Evolutionary conservation across 306 rosid species (phyloP).

Genomic region (Medicago ruthenica): DNA sequence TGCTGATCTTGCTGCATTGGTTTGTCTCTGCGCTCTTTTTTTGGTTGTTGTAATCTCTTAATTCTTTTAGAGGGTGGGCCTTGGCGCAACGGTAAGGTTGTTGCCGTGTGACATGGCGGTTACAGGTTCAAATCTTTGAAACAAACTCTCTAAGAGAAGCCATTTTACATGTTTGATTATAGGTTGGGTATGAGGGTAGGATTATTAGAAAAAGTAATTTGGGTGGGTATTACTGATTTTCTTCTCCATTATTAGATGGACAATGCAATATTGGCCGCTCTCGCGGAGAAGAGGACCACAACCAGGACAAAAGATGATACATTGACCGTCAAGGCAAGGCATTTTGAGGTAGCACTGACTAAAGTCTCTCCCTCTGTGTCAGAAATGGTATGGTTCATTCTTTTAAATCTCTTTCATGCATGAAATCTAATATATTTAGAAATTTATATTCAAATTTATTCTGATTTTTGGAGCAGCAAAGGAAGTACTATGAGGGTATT

Average conservation of each 20-base stretch:
- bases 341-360: not conserved
- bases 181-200: not conserved
- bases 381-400: not conserved
- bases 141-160: too few relatives aligned
- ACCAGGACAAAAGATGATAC: not conserved
- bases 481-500: not conserved
- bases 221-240: not conserved
- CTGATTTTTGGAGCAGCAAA: not conserved
- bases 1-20: conserved; percentile 14
- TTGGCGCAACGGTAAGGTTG: too few relatives aligned
- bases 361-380: conserved; percentile 12
- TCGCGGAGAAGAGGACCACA: not conserved
- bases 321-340: not conserved
- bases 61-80: too few relatives aligned
- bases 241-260: not conserved
- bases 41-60: too few relatives aligned
- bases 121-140: too few relatives aligned
- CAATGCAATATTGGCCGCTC: not conserved
- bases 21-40: not conserved
- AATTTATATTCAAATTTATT: not conserved
- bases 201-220: not conserved
- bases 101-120: too few relatives aligned
- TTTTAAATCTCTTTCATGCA: not conserved
- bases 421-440: not conserved
- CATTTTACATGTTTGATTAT: not conserved